Evolutionary conservation across 352 stramenopile genomes (phyloP).

Genomic region (Thraustochytrium sp.): DNA sequence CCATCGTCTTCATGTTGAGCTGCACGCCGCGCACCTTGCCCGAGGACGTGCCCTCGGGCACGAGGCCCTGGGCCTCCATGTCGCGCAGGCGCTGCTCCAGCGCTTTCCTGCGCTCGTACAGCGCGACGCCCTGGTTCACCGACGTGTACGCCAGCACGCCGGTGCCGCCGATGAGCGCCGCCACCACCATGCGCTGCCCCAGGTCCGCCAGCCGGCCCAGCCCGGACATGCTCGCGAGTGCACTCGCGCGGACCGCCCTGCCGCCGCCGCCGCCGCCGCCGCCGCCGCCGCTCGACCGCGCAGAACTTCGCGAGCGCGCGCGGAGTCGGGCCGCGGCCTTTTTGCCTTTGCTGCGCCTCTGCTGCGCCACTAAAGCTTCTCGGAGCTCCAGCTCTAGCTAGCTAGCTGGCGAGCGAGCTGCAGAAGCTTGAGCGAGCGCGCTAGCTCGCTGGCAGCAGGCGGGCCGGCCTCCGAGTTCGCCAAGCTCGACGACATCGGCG

Average conservation of each 20-base stretch:
- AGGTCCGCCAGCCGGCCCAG: neutral
- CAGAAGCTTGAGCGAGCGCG: too few species aligned
- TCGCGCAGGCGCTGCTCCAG: neutral
- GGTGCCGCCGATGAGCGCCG: constrained; percentile 13
- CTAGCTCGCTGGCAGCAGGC: too few species aligned
- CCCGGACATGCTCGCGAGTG: neutral
- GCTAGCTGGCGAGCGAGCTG: too few species aligned
- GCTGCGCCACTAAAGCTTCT: too few species aligned
- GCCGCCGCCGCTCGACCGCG: neutral
- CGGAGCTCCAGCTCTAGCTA: too few species aligned
- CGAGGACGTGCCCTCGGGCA: neutral
- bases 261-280: neutral
- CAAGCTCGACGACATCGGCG: too few species aligned
- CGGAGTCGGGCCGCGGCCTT: too few species aligned
- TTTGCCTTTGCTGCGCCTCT: too few species aligned
- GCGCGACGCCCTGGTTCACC: neutral
- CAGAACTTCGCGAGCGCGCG: neutral
- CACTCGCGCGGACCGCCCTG: too few species aligned
- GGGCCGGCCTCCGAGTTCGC: too few species aligned
- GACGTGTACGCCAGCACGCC: neutral
- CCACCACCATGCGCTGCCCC: neutral
- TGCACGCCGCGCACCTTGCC: constrained; percentile 15
- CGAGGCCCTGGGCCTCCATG: neutral
- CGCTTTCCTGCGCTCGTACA: constrained; percentile 1
- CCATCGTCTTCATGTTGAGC: constrained; percentile 25